Conservation (phyloP, 164 flowering plant genomes). For the Magnolia kwangsiensis region DNA sequence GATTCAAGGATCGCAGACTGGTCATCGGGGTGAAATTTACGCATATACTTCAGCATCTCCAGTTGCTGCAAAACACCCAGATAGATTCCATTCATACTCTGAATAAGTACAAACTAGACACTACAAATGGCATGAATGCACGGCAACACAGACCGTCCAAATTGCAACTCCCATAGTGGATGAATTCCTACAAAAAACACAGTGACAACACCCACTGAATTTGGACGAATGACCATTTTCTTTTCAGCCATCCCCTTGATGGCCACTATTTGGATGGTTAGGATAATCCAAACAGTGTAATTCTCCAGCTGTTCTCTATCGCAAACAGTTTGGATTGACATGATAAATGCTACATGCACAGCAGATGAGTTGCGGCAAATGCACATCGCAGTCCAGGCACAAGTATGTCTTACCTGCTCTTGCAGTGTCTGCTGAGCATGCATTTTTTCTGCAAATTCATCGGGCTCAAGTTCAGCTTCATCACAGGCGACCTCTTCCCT, state of each 20-base stretch:
- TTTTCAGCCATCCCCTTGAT: too few relatives aligned
- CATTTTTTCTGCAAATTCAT: conserved; percentile 66
- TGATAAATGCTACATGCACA: not conserved
- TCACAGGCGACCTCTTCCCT: conserved; percentile 96
- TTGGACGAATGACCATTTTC: too few relatives aligned
- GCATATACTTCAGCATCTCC: conserved; percentile 85
- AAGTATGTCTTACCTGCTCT: conserved; percentile 44
- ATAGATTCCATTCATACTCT: not conserved
- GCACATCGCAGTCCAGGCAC: not conserved
- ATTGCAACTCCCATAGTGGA: too few relatives aligned
- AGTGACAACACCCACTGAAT: too few relatives aligned
- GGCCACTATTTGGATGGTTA: not conserved
- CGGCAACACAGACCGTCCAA: too few relatives aligned
- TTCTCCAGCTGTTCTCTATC: not conserved
- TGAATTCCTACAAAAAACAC: too few relatives aligned
- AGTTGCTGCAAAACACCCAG: conserved; percentile 55
- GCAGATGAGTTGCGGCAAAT: not conserved
- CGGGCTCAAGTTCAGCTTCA: conserved; percentile 87
- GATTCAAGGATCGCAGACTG: conserved; percentile 76
- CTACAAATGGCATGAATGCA: too few relatives aligned
- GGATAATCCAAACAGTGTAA: not conserved
- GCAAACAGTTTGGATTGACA: not conserved
- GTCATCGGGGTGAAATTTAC: conserved; percentile 65
- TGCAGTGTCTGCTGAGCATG: conserved; percentile 51
- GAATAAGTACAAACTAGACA: not conserved